Evolutionary conservation across 495 filamentous ascomycete species (phyloP).

Genomic region (Cladorrhinum samala): DNA sequence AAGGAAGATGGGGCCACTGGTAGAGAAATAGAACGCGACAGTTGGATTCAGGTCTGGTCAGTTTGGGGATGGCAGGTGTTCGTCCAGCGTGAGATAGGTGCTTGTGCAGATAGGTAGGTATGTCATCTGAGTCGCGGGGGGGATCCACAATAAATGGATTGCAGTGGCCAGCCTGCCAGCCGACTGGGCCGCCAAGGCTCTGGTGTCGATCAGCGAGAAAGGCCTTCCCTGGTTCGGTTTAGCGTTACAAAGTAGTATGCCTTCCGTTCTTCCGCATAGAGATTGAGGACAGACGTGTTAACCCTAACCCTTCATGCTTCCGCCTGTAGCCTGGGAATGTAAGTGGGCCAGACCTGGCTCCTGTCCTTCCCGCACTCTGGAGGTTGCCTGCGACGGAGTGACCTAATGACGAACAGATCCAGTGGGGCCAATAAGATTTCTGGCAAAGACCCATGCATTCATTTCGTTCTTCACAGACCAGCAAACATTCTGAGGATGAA

Average conservation of each 20-base stretch:
- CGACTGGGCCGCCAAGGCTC: not conserved
- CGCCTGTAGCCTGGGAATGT: no score
- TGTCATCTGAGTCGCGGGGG: constrained; percentile 15
- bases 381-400: no score
- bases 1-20: not conserved
- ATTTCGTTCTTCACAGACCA: no score
- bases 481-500: no score
- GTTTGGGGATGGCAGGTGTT: not conserved
- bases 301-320: not conserved
- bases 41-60: not conserved
- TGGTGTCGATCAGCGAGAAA: not conserved
- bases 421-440: no score
- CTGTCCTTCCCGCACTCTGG: no score
- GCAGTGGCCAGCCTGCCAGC: not conserved
- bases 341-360: no score
- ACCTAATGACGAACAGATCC: no score
- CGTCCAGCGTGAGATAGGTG: not conserved
- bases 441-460: no score
- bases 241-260: no score
- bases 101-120: not conserved
- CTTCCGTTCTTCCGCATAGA: not conserved
- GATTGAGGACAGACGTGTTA: no score
- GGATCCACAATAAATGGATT: not conserved
- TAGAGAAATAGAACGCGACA: not conserved
- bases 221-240: not conserved